Percentiles rank a stretch among this genome's conserved stretches.
phyloP scores from a whole-genome alignment of 164 flowering plant genomes.

The Kingdonia uniflora region DNA sequence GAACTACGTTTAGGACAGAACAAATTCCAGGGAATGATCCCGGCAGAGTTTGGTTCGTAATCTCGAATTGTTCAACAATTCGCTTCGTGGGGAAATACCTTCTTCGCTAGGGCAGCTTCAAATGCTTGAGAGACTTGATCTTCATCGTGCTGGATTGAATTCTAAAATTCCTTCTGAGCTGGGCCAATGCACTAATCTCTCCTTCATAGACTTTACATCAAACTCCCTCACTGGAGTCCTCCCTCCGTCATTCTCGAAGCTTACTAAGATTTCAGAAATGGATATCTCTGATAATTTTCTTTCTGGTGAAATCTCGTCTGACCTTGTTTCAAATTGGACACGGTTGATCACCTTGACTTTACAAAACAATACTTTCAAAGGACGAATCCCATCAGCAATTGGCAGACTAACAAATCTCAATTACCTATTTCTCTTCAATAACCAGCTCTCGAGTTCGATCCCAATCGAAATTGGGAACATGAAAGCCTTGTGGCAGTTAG shows the following conservation, averaged over 20 bases:
- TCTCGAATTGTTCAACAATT: conserved; percentile 23
- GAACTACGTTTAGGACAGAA: conserved; percentile 18
- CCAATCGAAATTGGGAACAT: conserved; percentile 25
- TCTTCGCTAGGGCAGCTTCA: conserved; percentile 30
- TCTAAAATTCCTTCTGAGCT: conserved; percentile 34
- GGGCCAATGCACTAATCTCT: conserved; percentile 28
- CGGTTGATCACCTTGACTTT: conserved; percentile 17
- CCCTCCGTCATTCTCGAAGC: conserved; percentile 20
- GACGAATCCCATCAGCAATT: conserved; percentile 20
- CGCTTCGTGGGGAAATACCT: conserved; percentile 28
- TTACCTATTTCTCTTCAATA: conserved; percentile 13
- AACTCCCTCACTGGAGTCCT: conserved; percentile 22
- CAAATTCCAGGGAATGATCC: conserved; percentile 19
- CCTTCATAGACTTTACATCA: conserved; percentile 17
- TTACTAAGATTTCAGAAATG: conserved; percentile 12
- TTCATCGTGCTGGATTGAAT: conserved; percentile 14
- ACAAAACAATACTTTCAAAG: conserved; percentile 16
- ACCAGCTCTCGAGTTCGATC: conserved; percentile 14
- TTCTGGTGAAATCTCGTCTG: conserved; percentile 17
- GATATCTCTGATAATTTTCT: conserved; percentile 12
- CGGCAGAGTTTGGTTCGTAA: conserved; percentile 17
- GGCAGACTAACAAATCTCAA: conserved; percentile 14
- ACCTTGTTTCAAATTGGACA: conserved; percentile 18
- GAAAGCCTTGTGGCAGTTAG: conserved; percentile 14
- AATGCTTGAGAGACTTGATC: conserved; percentile 21